phyloP scores from a whole-genome alignment of 1,139 yeast genomes.

The Pichia sp. region DNA sequence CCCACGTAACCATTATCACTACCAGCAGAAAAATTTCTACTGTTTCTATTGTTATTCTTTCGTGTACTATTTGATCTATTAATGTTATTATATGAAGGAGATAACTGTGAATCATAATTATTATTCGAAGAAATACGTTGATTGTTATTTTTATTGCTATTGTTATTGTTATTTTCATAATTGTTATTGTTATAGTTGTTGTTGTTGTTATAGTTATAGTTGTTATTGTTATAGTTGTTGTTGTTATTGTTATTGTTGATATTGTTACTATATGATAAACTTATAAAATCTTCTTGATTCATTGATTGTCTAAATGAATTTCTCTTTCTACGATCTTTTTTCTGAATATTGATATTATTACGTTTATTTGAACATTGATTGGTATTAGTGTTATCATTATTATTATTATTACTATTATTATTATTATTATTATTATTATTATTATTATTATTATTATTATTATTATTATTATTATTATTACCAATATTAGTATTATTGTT shows the following conservation, averaged over 20 bases:
- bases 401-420: too few relatives aligned
- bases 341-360: constrained; percentile 1
- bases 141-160: too few relatives aligned
- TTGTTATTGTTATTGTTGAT: too few relatives aligned
- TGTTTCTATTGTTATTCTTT: constrained; percentile 2
- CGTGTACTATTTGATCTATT: constrained; percentile 6
- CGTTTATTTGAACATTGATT: not conserved
- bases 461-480: too few relatives aligned
- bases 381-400: not conserved
- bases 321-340: constrained; percentile 5
- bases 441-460: too few relatives aligned
- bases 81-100: not conserved
- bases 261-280: not conserved
- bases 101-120: too few relatives aligned
- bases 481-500: too few relatives aligned
- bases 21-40: constrained; percentile 5
- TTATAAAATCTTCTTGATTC: constrained; percentile 7
- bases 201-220: too few relatives aligned
- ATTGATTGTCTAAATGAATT: constrained; percentile 8
- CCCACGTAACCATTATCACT: not conserved
- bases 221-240: too few relatives aligned
- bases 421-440: too few relatives aligned
- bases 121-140: not conserved
- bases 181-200: too few relatives aligned
- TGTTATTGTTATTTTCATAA: too few relatives aligned